Evolutionary conservation across 345 rosid species (phyloP).

Genomic region (Conringia planisiliqua): DNA sequence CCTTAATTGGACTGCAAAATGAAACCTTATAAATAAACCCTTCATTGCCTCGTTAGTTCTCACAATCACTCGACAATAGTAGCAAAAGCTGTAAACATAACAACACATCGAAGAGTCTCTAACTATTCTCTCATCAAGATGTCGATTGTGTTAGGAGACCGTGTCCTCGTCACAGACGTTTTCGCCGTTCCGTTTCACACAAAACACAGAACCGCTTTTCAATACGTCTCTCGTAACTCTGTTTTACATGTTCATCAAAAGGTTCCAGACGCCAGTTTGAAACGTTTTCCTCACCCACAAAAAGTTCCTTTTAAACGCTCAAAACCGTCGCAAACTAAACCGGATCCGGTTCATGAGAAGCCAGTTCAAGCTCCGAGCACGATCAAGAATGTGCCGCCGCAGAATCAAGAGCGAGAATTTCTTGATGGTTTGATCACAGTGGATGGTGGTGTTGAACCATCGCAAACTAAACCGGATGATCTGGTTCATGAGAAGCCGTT

Average conservation of each 20-base stretch:
- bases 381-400: not conserved
- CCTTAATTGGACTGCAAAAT: too few species aligned
- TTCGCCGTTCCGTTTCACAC: constrained; percentile 6
- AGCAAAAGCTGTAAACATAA: not conserved
- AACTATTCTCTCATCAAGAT: not conserved
- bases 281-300: not conserved
- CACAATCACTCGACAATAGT: too few species aligned
- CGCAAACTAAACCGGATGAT: not conserved
- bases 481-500: not conserved
- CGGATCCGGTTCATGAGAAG: not conserved
- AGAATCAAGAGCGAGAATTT: not conserved
- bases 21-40: too few species aligned
- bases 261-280: not conserved
- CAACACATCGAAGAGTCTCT: not conserved
- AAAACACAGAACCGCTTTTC: not conserved
- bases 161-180: not conserved
- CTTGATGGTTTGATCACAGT: not conserved
- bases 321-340: not conserved
- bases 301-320: not conserved
- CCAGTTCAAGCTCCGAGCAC: not conserved
- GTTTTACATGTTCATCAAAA: not conserved
- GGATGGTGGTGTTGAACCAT: not conserved
- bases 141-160: not conserved
- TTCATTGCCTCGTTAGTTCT: too few species aligned
- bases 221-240: not conserved